Base-by-base conservation (phyloP, 2,329 filamentous ascomycete genomes). In the Blastomyces gilchristii region DNA sequence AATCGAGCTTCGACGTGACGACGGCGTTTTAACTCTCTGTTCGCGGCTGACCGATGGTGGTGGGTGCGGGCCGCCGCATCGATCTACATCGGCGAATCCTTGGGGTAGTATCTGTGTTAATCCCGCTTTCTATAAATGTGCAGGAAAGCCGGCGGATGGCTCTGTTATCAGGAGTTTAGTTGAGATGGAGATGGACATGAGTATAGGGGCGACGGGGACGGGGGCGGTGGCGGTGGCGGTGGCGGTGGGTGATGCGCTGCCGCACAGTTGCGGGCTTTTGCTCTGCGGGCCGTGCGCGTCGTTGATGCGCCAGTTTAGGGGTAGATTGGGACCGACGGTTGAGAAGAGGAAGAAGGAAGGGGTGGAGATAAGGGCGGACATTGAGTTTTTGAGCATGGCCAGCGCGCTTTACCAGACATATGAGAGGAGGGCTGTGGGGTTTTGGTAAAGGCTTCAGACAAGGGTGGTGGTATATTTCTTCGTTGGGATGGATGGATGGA, bases 91-190 rank as follows among this genome's bases (percentile, higher is more conserved):
- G 50, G 63, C 39, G 63, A 68, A 67, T 14, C 22, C 66, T 6
- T 79, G 75, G 74, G 81, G 79, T 65, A 70, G 70, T 3, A 58
- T 81, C 1, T 81, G 79, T 60, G 72, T 73, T 2, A 68, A 68
- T 12, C 72, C 76, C 1, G 78, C 77, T 0, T 71, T 70, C 2
- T 75, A 73, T 47, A 67, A 67, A 25, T 81, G 78, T 61, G 56
- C 18, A 25, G 52, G 49, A 8, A 57, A 18, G 45, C 49, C 28
- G 3, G n/a, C 16, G 64, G 5, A 63, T 63, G 0, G 37, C 58
- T 5, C 67, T 71, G n/a, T 25, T 31, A 0, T 31, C 65, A 0
- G 61, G 64, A 49, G 62, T 62, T 14, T 69, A 64, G 28, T 52
- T 25, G 49, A 31, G n/a, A 49, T 31, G 60, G 52, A n/a, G 8